phyloP scores from a whole-genome alignment of 164 flowering plant genomes.

The Warburgia ugandensis region DNA sequence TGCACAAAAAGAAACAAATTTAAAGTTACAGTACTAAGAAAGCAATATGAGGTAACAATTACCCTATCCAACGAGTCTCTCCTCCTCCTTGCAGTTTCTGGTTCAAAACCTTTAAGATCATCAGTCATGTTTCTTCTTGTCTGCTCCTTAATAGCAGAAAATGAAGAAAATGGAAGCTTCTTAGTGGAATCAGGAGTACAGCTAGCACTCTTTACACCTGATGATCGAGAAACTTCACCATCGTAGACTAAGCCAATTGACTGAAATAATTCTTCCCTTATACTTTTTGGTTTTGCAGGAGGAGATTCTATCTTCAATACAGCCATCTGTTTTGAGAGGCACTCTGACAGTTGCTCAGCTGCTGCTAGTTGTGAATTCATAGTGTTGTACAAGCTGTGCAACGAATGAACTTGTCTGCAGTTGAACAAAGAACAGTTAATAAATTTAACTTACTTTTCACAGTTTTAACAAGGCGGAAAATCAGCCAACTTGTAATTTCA shows the following conservation, averaged over 20 bases:
- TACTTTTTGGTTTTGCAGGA: constrained; percentile 30
- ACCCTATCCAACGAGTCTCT: constrained; percentile 86
- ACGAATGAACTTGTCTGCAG: constrained; percentile 57
- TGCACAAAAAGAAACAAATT: no score
- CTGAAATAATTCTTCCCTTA: constrained; percentile 71
- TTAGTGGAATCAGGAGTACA: constrained; percentile 24
- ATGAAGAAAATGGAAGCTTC: constrained; percentile 25
- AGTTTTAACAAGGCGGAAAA: no score
- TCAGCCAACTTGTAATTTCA: no score
- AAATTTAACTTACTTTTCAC: not conserved
- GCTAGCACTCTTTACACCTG: constrained; percentile 27
- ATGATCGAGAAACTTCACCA: constrained; percentile 51
- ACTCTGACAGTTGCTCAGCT: constrained; percentile 79
- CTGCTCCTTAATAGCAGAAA: constrained; percentile 31
- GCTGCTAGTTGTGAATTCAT: constrained; percentile 71
- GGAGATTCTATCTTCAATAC: constrained; percentile 54
- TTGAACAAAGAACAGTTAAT: not conserved
- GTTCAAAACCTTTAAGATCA: constrained; percentile 42
- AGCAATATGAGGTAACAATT: constrained; percentile 9
- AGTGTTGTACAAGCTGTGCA: constrained; percentile 65
- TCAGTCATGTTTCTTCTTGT: constrained; percentile 31
- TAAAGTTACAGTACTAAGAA: no score
- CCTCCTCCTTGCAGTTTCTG: constrained; percentile 82
- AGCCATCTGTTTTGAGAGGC: constrained; percentile 84
- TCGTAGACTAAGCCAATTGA: constrained; percentile 70